Evolutionary conservation across 345 rosid species (phyloP), one percentile per base, ranked within the genome.

Genomic region (Salix udensis): DNA sequence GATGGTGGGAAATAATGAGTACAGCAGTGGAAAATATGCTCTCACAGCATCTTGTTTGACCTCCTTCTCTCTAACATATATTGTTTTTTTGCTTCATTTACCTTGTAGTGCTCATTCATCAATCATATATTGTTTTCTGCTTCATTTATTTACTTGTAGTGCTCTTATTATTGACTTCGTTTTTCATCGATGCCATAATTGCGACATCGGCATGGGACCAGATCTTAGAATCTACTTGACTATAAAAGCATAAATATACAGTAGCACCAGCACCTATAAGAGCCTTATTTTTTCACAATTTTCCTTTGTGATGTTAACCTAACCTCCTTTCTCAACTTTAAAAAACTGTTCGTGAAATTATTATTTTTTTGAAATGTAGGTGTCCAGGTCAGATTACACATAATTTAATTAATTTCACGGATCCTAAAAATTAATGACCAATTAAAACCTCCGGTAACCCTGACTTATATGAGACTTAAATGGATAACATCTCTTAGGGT

Each of bases 161-260:
- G 76, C 52, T 65, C 72, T 68, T 23, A 42, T 31, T 14, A 24
- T 46, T 50, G 72, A 16, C 30, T 21, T 30, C 36, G 0, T n/a
- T 42, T n/a, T 36, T 70, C 75, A 34, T 19, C 23, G 53, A 18
- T 18, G 70, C 74, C 34, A 74, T 81, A n/a, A 70, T 74, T 24
- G 72, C 48, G 69, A 74, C 78, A 52, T 48, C 65, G 72, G 67
- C 67, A 70, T 55, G 69, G 4, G 24, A 12, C 34, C 68, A 7
- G 15, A 12, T 71, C 24, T 36, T 55, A 53, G 26, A 28, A 66
- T 70, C 72, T 65, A 53, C 30, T 67, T 40, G 61, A 61, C 53
- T 16, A 44, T 42, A 58, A n/a, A 14, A 16, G 24, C 44, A n/a
- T 16, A 42, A 3, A 70, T 46, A 10, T 15, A 58, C 52, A 72